A percentile compares a stretch with the other conserved stretches of the same genome.
phyloP scores from a whole-genome alignment of 208 protist genomes.

The Borovskyia barvae region DNA sequence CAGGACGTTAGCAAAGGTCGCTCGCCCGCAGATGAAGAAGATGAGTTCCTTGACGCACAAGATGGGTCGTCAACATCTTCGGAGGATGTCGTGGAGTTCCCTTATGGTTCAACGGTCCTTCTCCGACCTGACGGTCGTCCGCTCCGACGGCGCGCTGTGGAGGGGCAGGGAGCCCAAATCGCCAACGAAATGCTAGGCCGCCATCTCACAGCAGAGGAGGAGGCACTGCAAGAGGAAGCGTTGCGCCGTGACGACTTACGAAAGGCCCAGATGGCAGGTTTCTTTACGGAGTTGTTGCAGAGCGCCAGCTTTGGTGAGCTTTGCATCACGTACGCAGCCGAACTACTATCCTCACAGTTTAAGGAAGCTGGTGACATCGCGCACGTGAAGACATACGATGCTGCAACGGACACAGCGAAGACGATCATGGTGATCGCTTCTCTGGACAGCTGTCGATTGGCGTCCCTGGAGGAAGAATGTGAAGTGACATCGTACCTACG shows the following conservation, averaged over 20 bases:
- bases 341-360: constrained; percentile 31
- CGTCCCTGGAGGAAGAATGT: constrained; percentile 59
- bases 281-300: constrained; percentile 63
- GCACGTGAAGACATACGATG: constrained; percentile 51
- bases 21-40: constrained; percentile 12
- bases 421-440: constrained; percentile 53
- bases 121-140: constrained; percentile 29
- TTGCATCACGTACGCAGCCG: constrained; percentile 45
- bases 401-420: constrained; percentile 44
- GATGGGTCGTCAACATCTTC: constrained; percentile 8
- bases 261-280: constrained; percentile 46
- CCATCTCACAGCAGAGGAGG: constrained; percentile 12
- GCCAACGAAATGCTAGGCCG: constrained; percentile 15
- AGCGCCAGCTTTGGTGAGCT: constrained; percentile 70
- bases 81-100: constrained; percentile 49
- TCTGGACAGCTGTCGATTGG: constrained; percentile 56
- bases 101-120: constrained; percentile 33
- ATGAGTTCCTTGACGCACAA: constrained; percentile 12
- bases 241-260: constrained; percentile 36
- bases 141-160: constrained; percentile 17
- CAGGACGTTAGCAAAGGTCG: neutral
- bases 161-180: neutral
- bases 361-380: constrained; percentile 34
- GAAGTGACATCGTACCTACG: constrained; percentile 58
- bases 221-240: constrained; percentile 36